Evolutionary conservation across 495 filamentous ascomycete species (phyloP).

Genomic region (Penicillium silybi): DNA sequence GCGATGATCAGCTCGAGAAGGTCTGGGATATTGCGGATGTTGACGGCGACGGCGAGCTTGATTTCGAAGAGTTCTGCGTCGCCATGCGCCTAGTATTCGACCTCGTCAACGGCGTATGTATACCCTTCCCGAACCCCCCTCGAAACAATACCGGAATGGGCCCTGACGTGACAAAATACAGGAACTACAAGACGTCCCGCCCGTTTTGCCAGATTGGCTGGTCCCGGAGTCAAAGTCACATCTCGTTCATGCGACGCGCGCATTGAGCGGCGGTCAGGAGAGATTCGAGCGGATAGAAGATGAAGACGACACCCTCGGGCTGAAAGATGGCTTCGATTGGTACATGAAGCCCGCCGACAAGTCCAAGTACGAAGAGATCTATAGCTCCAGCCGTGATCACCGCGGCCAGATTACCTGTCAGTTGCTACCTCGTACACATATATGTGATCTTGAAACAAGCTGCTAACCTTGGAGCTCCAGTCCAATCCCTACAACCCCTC

Average conservation of each 20-base stretch:
- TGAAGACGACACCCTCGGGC: constrained; percentile 72
- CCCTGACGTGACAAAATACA: constrained; percentile 25
- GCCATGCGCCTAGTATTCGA: constrained; percentile 98
- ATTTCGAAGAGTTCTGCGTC: constrained; percentile 99
- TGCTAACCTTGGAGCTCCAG: constrained; percentile 36
- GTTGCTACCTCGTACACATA: constrained; percentile 18
- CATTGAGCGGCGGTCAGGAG: constrained; percentile 68
- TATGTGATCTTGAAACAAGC: neutral
- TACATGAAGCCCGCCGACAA: constrained; percentile 94
- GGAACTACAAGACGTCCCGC: constrained; percentile 85
- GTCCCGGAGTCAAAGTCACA: constrained; percentile 96
- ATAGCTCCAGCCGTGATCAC: constrained; percentile 78
- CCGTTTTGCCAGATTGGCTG: constrained; percentile 85
- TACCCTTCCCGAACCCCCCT: neutral
- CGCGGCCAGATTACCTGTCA: constrained; percentile 81
- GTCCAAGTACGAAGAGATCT: constrained; percentile 92
- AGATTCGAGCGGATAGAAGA: constrained; percentile 75
- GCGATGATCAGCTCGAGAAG: constrained; percentile 90
- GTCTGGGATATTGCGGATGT: constrained; percentile 98
- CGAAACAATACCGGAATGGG: neutral
- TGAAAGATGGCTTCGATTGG: constrained; percentile 98
- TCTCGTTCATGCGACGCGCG: constrained; percentile 83
- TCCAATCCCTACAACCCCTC: constrained; percentile 74
- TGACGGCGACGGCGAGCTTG: constrained; percentile 90
- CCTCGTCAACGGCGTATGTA: constrained; percentile 84